Evolutionary conservation across 148 eudicot species (phyloP), one percentile per base, ranked within the genome.

Genomic region (Camellia lanceoleosa): DNA sequence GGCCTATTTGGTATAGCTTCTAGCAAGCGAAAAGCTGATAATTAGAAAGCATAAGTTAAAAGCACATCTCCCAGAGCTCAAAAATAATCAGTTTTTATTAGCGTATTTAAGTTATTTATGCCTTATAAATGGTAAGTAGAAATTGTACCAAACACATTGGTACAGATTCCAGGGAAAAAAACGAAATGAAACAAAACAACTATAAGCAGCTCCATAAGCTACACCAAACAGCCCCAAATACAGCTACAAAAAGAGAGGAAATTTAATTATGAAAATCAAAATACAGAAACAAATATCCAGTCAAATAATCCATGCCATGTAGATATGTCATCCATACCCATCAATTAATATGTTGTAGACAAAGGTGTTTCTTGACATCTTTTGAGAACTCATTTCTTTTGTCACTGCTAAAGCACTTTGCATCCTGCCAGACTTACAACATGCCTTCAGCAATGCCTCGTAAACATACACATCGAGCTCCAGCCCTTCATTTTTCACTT

Each of bases 401-500:
- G 99, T 96, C 61, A 96, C 99, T 77, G 95, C 95, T 80, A 96
- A 83, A 82, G 99, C 99, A 90, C 98, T 93, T 86, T 94, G 99
- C 98, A 96, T 96, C 82, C 98, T 91, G 79, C 99, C 99, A 52
- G 99, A 67, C 87, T 96, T 96, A 78, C 99, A 96, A 81, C 98
- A 96, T 71, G 98, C 97, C 89, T 96, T 96, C 47, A 96, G 97
- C 82, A 96, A 90, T 80, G 99, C 98, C 89, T 96, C 93, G 38
- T 94, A 96, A 13, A 89, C 82, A 85, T 74, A 96, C 61, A 92
- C 98, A 85, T 94, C 99, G 78, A 96, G 89, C 87, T 94, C 88
- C 74, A 96, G 90, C 62, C 95, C 98, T 80, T 92, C 98, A 73
- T 86, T 90, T 87, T 94, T 92, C 43, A 92, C 67, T 85, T 90